phyloP scores from a whole-genome alignment of 1,139 yeast species.

The Blastobotrys persicus region DNA sequence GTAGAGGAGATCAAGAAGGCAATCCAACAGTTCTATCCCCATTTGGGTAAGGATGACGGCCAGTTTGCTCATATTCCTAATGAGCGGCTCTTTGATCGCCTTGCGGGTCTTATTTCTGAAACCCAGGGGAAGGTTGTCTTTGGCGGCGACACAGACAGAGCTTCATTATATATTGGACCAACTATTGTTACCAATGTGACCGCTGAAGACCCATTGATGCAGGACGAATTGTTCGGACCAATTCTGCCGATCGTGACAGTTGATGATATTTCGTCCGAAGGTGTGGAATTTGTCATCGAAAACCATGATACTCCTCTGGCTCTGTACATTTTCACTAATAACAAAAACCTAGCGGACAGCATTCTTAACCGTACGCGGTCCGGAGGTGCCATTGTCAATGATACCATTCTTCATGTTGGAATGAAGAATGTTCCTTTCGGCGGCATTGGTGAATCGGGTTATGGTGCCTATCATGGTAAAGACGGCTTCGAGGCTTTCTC shows the following conservation, averaged over 20 bases:
- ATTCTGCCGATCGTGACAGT: conserved; percentile 70
- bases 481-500: conserved; percentile 71
- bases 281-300: conserved; percentile 48
- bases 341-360: conserved; percentile 49
- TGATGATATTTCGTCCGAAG: conserved; percentile 45
- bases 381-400: conserved; percentile 74
- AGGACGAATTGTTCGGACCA: conserved; percentile 82
- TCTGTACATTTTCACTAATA: conserved; percentile 65
- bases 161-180: conserved; percentile 62
- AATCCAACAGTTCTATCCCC: conserved; percentile 49
- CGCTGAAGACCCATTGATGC: conserved; percentile 71
- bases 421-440: conserved; percentile 83
- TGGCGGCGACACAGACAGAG: conserved; percentile 53
- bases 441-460: conserved; percentile 83
- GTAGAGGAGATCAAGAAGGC: conserved; percentile 46
- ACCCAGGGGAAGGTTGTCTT: conserved; percentile 58
- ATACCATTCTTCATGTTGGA: conserved; percentile 69
- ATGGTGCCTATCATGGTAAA: conserved; percentile 69
- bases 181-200: conserved; percentile 62
- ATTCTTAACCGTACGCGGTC: conserved; percentile 61
- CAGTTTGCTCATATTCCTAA: conserved; percentile 65
- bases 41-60: conserved; percentile 34
- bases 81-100: conserved; percentile 53
- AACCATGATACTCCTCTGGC: conserved; percentile 87
- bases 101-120: conserved; percentile 45